Evolutionary conservation across 345 rosid genomes (phyloP), one percentile per base, ranked within the genome.

Genomic region (rapeseed (Brassica napus)): DNA sequence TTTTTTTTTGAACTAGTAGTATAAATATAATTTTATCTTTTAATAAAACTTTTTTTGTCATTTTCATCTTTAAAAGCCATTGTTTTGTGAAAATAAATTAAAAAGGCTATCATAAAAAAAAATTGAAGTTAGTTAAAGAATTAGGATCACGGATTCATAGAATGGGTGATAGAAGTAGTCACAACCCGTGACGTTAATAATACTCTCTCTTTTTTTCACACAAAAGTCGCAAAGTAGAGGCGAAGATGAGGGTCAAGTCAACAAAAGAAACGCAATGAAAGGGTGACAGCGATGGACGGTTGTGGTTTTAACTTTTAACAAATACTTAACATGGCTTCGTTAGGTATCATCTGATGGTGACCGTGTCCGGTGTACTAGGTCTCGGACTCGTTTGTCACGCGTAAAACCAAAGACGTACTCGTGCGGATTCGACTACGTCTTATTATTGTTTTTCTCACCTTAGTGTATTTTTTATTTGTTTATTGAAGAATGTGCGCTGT

Each of bases 261-360:
- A 49, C 77, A 79, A 79, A 72, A 73, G 62, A 66, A 71, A 65
- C 82, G 68, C 60, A 37, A 68, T 49, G 55, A 49, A 49, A 49
- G 55, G 55, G 55, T 49, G 55, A n/a, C 14, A 49, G 18, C 18
- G 55, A 49, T 73, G 49, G 59, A 79, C 74, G 74, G 78, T 60
- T 73, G 69, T 34, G 82, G 69, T 49, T 73, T 32, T n/a, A 49
- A n/a, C 55, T 49, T 73, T 32, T 49, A 49, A n/a, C 55, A n/a
- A 32, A 65, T 62, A 42, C 67, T 49, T 14, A 73, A 72, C 69
- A 67, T 30, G 69, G 0, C 16, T 39, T 9, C 16, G 18, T 79
- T 79, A 73, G 78, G 75, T 68, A 1, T 60, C 57, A 79, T 73
- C 44, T 61, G 78, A 79, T 44, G 31, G 69, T 49, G 71, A 79